A percentile compares a stretch with the other conserved stretches of the same genome.
Conservation (phyloP, 345 rosid genomes). For the Schrenkiella parvula region DNA sequence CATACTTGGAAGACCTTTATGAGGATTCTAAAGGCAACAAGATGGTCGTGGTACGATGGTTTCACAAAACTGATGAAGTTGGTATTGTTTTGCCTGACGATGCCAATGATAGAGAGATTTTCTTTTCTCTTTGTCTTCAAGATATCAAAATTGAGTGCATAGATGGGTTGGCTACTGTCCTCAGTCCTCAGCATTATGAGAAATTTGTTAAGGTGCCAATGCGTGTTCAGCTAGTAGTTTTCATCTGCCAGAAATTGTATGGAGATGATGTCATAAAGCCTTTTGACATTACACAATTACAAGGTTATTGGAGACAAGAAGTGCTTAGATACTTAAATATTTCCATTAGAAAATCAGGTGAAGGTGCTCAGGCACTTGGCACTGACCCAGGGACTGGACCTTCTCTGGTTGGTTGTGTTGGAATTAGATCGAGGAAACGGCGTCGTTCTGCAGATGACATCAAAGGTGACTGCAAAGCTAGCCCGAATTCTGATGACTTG, state of each 20-base stretch:
- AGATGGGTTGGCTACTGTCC: slow-evolving; percentile 83
- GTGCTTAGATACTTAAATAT: slow-evolving; percentile 35
- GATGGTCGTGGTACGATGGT: slow-evolving; percentile 85
- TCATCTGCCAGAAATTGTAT: slow-evolving; percentile 58
- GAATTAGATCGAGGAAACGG: slow-evolving; percentile 48
- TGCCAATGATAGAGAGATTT: slow-evolving; percentile 73
- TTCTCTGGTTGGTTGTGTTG: slow-evolving; percentile 31
- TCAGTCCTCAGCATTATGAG: slow-evolving; percentile 65
- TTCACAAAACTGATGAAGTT: slow-evolving; percentile 91
- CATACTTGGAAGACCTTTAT: slow-evolving; percentile 74
- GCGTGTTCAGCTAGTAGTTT: slow-evolving; percentile 39
- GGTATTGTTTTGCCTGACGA: slow-evolving; percentile 54
- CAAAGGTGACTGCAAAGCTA: slow-evolving; percentile 29
- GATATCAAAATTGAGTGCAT: slow-evolving; percentile 84
- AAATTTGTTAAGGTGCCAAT: slow-evolving; percentile 39
- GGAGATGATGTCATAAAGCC: slow-evolving; percentile 59
- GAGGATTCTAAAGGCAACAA: slow-evolving; percentile 68
- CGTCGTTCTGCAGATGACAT: slow-evolving; percentile 28
- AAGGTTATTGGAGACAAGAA: slow-evolving; percentile 82
- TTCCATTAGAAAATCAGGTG: slow-evolving; percentile 22
- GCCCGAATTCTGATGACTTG: slow-evolving; percentile 11
- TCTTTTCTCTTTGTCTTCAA: slow-evolving; percentile 80
- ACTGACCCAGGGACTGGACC: slow-evolving; percentile 20
- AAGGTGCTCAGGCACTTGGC: slow-evolving; percentile 21
- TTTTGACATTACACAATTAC: slow-evolving; percentile 58